These are phyloP conservation scores for Colletotrichum tanaceti DNA, from an alignment of 2,329 filamentous ascomycete genomes.

Conservation along the genomic window DNA sequence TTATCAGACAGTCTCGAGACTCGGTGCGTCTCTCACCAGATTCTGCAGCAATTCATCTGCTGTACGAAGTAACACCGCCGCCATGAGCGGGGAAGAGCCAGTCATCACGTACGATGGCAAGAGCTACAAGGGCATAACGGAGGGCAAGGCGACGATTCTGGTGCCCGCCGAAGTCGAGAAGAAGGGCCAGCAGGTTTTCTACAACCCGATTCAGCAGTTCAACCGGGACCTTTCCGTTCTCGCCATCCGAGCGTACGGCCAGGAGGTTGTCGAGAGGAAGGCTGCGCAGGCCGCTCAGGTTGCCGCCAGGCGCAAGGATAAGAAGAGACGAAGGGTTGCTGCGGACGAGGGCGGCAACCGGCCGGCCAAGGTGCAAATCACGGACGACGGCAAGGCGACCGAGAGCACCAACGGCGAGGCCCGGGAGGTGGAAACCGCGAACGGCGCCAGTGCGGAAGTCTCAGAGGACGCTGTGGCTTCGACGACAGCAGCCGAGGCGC, in stretches of 20 bases:
- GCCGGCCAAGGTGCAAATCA: constrained; percentile 47
- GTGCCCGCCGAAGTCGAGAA: constrained; percentile 60
- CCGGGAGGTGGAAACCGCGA: not conserved
- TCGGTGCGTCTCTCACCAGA: constrained; percentile 15
- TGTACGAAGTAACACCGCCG: constrained; percentile 32
- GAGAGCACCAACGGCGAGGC: constrained; percentile 36
- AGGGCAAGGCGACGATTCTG: constrained; percentile 68
- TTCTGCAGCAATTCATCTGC: constrained; percentile 16
- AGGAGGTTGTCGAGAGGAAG: constrained; percentile 67
- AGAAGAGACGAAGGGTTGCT: constrained; percentile 57
- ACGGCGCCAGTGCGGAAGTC: constrained; percentile 34
- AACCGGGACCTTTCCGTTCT: constrained; percentile 95
- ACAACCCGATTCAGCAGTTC: constrained; percentile 99
- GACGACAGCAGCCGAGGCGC: constrained; percentile 24
- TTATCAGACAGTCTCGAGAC: constrained; percentile 2
- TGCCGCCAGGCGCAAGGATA: constrained; percentile 46
- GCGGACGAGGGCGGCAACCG: constrained; percentile 61
- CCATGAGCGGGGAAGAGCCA: constrained; percentile 48
- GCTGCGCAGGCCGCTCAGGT: constrained; percentile 53
- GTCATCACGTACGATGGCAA: constrained; percentile 57
- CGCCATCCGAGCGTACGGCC: constrained; percentile 88
- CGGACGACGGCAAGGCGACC: constrained; percentile 35
- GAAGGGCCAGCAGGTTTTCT: constrained; percentile 82
- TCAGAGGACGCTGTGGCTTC: constrained; percentile 27
- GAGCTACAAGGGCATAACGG: constrained; percentile 63